Conservation (phyloP, 2,329 filamentous ascomycete species). For the Balansia obtecta region DNA sequence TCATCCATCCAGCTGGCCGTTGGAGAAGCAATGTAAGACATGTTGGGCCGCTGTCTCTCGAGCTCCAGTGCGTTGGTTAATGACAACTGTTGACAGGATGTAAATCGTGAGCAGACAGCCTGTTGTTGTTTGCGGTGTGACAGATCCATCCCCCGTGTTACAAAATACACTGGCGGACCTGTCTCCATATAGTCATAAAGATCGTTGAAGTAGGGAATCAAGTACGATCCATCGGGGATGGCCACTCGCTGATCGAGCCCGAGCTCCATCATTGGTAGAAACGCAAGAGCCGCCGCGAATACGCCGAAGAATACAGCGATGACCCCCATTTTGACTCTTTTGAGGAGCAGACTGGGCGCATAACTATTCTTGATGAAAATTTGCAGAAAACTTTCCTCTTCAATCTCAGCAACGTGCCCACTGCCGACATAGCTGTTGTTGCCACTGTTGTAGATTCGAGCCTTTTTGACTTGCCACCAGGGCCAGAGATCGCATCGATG, state of each 20-base stretch:
- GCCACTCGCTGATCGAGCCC: constrained; percentile 92
- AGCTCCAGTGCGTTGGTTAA: constrained; percentile 85
- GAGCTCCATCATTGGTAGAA: constrained; percentile 74
- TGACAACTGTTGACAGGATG: constrained; percentile 72
- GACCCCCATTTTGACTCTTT: constrained; percentile 65
- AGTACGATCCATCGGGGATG: constrained; percentile 83
- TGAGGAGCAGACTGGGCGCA: constrained; percentile 68
- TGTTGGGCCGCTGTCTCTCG: constrained; percentile 77
- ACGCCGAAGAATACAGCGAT: constrained; percentile 75
- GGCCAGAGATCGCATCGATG: constrained; percentile 86
- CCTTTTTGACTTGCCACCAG: constrained; percentile 69
- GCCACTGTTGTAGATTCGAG: constrained; percentile 50
- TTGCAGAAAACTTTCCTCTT: constrained; percentile 75
- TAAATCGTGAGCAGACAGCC: constrained; percentile 82
- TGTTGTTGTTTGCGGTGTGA: constrained; percentile 67
- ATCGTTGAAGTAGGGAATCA: constrained; percentile 95
- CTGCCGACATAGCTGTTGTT: constrained; percentile 43
- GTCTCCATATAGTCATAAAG: constrained; percentile 84
- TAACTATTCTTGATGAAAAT: constrained; percentile 84
- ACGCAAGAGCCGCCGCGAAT: constrained; percentile 71
- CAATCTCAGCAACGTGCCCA: constrained; percentile 53
- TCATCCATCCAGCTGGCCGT: constrained; percentile 96
- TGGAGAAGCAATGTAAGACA: constrained; percentile 79
- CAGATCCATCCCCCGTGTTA: constrained; percentile 68
- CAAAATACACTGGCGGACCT: constrained; percentile 93